phyloP scores from a whole-genome alignment of 2,329 filamentous ascomycete species.

The Trichoderma semiorbis region DNA sequence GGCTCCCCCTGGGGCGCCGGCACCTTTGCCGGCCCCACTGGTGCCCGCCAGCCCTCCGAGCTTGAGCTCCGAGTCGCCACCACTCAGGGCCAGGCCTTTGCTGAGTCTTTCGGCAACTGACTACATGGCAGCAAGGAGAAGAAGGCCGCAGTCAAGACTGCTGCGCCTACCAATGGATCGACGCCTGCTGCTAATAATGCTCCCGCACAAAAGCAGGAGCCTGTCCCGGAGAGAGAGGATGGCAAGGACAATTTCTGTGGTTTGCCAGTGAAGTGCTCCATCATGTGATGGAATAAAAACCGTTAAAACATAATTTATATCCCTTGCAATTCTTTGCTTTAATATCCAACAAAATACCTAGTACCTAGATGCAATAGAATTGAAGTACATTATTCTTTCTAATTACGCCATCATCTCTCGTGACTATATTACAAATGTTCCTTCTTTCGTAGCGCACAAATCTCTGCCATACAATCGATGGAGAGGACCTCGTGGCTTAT shows the following conservation, averaged over 20 bases:
- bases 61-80: constrained; percentile 77
- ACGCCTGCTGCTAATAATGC: constrained; percentile 18
- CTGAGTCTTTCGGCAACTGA: constrained; percentile 71
- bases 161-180: constrained; percentile 24
- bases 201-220: constrained; percentile 7
- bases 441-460: constrained; percentile 30
- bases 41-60: constrained; percentile 73
- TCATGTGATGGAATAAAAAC: constrained; percentile 48
- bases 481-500: constrained; percentile 26
- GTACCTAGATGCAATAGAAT: constrained; percentile 5
- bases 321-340: constrained; percentile 1
- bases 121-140: constrained; percentile 59
- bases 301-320: constrained; percentile 7
- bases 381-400: not conserved
- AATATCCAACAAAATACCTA: not conserved
- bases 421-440: not conserved
- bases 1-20: constrained; percentile 92
- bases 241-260: constrained; percentile 66
- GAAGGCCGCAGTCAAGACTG: constrained; percentile 28
- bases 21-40: constrained; percentile 76
- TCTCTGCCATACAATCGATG: constrained; percentile 31
- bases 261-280: constrained; percentile 68
- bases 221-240: not conserved
- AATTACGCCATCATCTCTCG: not conserved
- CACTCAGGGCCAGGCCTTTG: constrained; percentile 83